Evolutionary conservation across 306 rosid species (phyloP), one percentile per base, ranked within the genome.

Genomic region (Malus asiatica): DNA sequence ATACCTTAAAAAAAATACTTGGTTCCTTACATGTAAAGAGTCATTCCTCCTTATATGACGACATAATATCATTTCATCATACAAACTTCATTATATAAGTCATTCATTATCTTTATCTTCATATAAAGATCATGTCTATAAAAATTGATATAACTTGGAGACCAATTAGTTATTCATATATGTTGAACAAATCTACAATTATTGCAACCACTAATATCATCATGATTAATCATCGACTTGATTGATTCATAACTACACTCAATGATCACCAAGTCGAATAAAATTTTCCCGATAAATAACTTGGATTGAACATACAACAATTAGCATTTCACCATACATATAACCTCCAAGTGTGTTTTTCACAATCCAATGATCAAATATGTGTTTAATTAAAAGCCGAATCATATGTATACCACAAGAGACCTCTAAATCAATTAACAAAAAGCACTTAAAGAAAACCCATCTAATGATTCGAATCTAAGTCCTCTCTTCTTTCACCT

Each of bases 401-500:
- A 59, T 4, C 15, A 18, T n/a, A 23, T 10, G 7, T 59, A 12
- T 2, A 59, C 33, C 33, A 59, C 65, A 23, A 18, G 11, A 59
- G 15, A 23, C 65, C 8, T 59, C 65, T 22, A 11, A 23, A 4
- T 23, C 18, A 46, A 13, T 14, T 46, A 13, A 46, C 52, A 46
- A 4, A 46, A 70, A 13, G 4, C 60, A n/a, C 23, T 55, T 55
- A 55, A 53, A 53, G 48, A 53, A 14, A 53, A 30, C 30, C 4
- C 32, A 30, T 53, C 29, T 51, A 33, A 15, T 19, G 5, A 64
- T 3, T 25, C 19, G 12, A 23, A 27, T 29, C 27, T 74, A 89
- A 25, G 72, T 69, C 44, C 68, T 75, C 55, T 74, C 82, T 77
- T 76, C 84, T 19, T 80, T 82, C 15, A 51, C 55, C 61, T 87